Base-by-base conservation (phyloP, 108 stramenopile genomes). In the Cyclotella cryptica region DNA sequence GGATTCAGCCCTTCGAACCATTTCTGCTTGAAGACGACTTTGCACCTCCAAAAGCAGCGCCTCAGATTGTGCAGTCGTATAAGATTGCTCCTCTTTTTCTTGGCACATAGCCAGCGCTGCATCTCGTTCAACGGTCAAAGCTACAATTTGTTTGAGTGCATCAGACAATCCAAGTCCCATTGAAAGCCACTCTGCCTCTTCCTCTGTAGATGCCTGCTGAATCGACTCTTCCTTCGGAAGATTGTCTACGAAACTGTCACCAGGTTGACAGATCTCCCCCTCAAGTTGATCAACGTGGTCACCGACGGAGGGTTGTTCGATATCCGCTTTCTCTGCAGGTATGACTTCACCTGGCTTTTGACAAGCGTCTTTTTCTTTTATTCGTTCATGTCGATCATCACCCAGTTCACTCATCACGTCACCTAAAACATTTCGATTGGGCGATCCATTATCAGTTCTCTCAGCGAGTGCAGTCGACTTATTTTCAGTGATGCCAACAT, bases 11-110 rank as follows among this genome's bases (percentile, higher is more conserved):
- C 74, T 62, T 66, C 75, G 74, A 21, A 61, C 83, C 85, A 90
- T 89, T 83, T 93, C 84, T 19, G 71, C 66, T 72, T 91, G 87
- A 17, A 93, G 68, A 24, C 88, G 84, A 14, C 53, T 55, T 76
- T 93, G 90, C 15, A 89, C 78, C 72, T 93, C 90, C 22, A 78
- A 80, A 12, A 93, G 71, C 17, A 89, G 47, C 13, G 72, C 58
- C 18, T 81, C 86, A 41, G 29, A 40, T 74, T 78, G 53, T 42
- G 74, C 44, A 75, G 28, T 46, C 21, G 40, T 18, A 41, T 66
- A 3, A 1, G 45, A 17, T 3, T 66, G 22, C n/a, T 70, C 52
- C 39, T 76, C 73, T 41, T 71, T 69, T 71, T 77, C 76, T 42
- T 75, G 80, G 24, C 69, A 74, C 29, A 81, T 42, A 13, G 45